Evolutionary conservation across 306 rosid genomes (phyloP), one percentile per base, ranked within the genome.

Genomic region (Echinosophora koreensis): DNA sequence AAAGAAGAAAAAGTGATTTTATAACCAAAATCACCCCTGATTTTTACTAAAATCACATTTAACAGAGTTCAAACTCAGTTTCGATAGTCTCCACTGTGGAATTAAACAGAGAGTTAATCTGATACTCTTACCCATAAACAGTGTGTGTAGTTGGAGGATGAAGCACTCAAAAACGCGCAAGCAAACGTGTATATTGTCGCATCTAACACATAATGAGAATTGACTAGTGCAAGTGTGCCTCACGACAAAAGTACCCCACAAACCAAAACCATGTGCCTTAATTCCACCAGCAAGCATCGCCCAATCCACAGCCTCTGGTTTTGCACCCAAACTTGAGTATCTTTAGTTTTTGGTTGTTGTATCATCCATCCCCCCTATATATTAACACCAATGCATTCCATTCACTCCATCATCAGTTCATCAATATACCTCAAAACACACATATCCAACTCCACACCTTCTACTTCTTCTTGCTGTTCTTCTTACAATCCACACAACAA

Each of bases 241-340:
- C 9, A 41, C 46, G 5, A 41, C 46, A 41, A 42, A 9, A 22
- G 22, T 9, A 42, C 11, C 49, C 49, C 13, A 60, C 52, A 51
- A 51, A 52, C 76, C 67, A 77, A 77, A 67, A 77, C 81, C 81
- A 55, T 41, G 58, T 77, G 74, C 47, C 9, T 41, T 54, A 11
- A 11, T 28, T 41, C 22, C 72, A 51, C 61, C 2, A 27, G 4
- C 62, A 2, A n/a, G n/a, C n/a, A n/a, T 22, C 51, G 51, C 51
- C 50, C 14, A 1, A 32, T 1, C 22, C 27, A 4, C 17, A 12
- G 52, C 82, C 69, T 69, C 70, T 69, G 34, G 71, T 69, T 77
- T 67, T 67, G 12, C 42, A 0, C 51, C 34, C 60, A 67, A 30
- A 42, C 32, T 42, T 66, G 32, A 63, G 30, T n/a, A 12, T 34